Evolutionary conservation across 768 basidiomycete species (phyloP), one percentile per base, ranked within the genome.

Genomic region (Hypholoma sublateritium): DNA sequence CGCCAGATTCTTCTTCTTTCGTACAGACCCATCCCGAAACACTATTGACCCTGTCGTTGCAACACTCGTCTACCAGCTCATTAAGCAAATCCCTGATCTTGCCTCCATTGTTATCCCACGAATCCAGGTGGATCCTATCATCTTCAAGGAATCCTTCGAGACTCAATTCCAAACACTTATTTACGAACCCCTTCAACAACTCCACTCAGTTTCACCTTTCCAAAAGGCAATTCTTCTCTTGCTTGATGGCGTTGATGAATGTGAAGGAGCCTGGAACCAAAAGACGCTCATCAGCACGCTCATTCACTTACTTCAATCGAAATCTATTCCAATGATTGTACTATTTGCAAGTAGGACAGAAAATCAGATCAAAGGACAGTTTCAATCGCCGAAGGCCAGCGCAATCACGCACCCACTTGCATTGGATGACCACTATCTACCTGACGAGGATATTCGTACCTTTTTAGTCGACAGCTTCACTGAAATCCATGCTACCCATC

Each of bases 231-330:
- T 28, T 0, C 13, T 58, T 5, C 16, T 61, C 12, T 28, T 63
- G 7, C 56, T 63, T 16, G 61, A 62, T 14, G 58, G 61, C 1
- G 43, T 62, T 0, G 62, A 60, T 25, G 59, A 62, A 53, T 62
- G 62, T 46, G 22, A 48, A 6, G 50, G 50, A 21, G 45, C 12
- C 0, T 6, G 37, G 0, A 25, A 47, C 6, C 62, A 62, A 19
- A 17, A 25, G 5, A 47, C 17, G 9, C 50, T 59, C 12, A 21
- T 62, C 32, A 50, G 39, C 3, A 14, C 35, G 12, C 11, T 57
- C 0, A 35, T 42, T 28, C 2, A 16, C 22, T 4, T 13, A 22
- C 32, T 37, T 12, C n/a, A 57, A 25, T 32, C 5, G 17, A 35
- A 36, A n/a, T 5, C 3, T 50, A 19, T 36, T 14, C 62, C 62